These are phyloP conservation scores for Phanerochaete carnosa DNA, from an alignment of 768 basidiomycete species.

Conservation along the genomic window DNA sequence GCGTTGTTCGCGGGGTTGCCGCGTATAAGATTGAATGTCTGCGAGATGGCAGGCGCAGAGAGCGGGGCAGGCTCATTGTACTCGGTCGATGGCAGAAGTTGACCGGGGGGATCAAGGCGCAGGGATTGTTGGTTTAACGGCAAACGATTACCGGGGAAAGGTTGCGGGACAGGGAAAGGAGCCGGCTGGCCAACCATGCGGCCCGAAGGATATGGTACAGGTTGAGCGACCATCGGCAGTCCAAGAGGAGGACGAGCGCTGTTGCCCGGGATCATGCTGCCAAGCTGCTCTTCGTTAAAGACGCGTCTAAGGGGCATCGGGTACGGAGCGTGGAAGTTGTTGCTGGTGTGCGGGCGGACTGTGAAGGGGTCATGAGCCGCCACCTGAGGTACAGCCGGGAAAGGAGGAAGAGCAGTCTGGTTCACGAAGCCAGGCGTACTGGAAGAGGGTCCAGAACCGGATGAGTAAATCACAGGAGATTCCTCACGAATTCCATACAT, in stretches of 20 bases:
- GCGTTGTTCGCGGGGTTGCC: conserved; percentile 19
- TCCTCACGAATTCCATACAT: conserved; percentile 17
- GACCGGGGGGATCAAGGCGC: conserved; percentile 6
- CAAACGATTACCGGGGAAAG: not conserved
- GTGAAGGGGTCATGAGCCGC: conserved; percentile 25
- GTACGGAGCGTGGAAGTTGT: conserved; percentile 22
- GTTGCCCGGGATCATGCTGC: conserved; percentile 26
- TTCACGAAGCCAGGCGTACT: not conserved
- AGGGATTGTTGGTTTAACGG: not conserved
- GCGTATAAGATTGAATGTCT: conserved; percentile 4
- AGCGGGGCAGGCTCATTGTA: conserved; percentile 11
- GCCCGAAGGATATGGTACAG: not conserved
- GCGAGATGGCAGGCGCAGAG: conserved; percentile 10
- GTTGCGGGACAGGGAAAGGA: not conserved
- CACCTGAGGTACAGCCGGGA: conserved; percentile 11
- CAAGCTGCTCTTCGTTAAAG: conserved; percentile 51
- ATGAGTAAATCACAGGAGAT: conserved; percentile 34
- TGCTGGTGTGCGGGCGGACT: conserved; percentile 36
- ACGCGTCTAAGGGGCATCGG: conserved; percentile 33
- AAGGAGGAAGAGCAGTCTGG: not conserved
- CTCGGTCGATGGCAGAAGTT: conserved; percentile 6
- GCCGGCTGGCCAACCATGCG: not conserved
- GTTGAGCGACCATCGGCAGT: not conserved
- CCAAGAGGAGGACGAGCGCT: conserved; percentile 5
- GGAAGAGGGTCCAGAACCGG: conserved; percentile 14